Evolutionary conservation across 768 basidiomycete species (phyloP), one percentile per base, ranked within the genome.

Genomic region (Hericium coralloides): DNA sequence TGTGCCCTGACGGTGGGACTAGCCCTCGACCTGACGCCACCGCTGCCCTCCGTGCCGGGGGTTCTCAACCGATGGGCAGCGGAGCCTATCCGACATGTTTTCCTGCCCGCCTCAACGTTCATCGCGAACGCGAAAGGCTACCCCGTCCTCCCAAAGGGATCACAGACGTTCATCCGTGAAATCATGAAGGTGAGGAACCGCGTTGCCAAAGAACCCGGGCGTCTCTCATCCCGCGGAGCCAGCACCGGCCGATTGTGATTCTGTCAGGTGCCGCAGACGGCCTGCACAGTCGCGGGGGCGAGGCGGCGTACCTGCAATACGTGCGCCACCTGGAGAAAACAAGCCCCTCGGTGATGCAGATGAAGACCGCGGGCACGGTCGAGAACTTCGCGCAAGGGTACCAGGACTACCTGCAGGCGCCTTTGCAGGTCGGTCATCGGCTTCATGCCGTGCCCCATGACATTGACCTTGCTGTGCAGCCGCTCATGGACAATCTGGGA

Each of bases 61-160:
- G 84, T 91, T 12, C 74, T 98, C 36, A 79, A 78, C 59, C 84
- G 95, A 58, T 98, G 97, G 97, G 79, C 85, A 2, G 92, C 97
- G 6, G 97, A 99, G 69, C 88, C 94, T 7, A 85, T 95, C n/a
- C 82, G 84, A 37, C 81, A 92, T 66, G 78, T 99, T 55, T 89
- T 92, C 70, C 75, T 98, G 2, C 94, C 97, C 4, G 84, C 93
- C 0, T 83, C 89, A 12, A 82, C 92, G 4, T 99, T 98, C 70
- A 94, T 98, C 65, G 85, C 94, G 12, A 99, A 99, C 69, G 80
- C 84, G 52, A 95, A 97, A 72, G 95, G 94, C 2, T 99, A 97
- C 69, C 97, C 97, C 0, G 97, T 99, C 6, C 80, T 99, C 17
- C 89, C 92, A 12, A 98, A 98, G 70, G 85, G 85, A 10, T 89